These are phyloP conservation scores for Serendipita sp. DNA, from an alignment of 768 basidiomycete species.

Conservation along the genomic window DNA sequence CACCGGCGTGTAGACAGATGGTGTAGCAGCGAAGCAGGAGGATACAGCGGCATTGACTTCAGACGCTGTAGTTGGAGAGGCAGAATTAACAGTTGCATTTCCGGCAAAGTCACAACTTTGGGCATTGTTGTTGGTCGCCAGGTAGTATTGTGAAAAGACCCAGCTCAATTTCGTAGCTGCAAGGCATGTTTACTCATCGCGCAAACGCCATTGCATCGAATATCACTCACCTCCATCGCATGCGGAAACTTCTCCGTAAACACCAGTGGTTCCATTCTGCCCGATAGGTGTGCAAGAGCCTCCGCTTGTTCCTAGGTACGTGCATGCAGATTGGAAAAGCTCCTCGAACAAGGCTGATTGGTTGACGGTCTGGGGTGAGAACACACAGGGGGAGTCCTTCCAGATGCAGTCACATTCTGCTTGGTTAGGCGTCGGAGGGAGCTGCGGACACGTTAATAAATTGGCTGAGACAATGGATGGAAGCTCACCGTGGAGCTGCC, in stretches of 20 bases:
- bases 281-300: slow-evolving; percentile 50
- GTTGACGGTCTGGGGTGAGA: slow-evolving; percentile 47
- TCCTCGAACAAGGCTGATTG: slow-evolving; percentile 42
- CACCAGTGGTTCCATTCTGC: slow-evolving; percentile 54
- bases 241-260: slow-evolving; percentile 57
- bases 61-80: slow-evolving; percentile 32
- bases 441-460: slow-evolving; percentile 9
- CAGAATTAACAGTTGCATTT: slow-evolving; percentile 61
- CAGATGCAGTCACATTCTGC: slow-evolving; percentile 65
- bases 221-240: slow-evolving; percentile 59
- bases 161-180: slow-evolving; percentile 66
- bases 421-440: slow-evolving; percentile 76
- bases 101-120: slow-evolving; percentile 66
- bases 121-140: slow-evolving; percentile 37
- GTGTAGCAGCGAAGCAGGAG: slow-evolving; percentile 51
- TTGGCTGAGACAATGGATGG: not conserved
- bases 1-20: slow-evolving; percentile 47
- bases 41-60: slow-evolving; percentile 40
- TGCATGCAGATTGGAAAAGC: slow-evolving; percentile 53
- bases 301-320: slow-evolving; percentile 39
- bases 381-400: slow-evolving; percentile 48
- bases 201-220: not conserved
- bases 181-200: slow-evolving; percentile 7
- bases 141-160: slow-evolving; percentile 67
- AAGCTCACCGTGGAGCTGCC: slow-evolving; percentile 35